Evolutionary conservation across 495 filamentous ascomycete genomes (phyloP), one percentile per base, ranked within the genome.

Genomic region (Rhizodiscina lignyota): DNA sequence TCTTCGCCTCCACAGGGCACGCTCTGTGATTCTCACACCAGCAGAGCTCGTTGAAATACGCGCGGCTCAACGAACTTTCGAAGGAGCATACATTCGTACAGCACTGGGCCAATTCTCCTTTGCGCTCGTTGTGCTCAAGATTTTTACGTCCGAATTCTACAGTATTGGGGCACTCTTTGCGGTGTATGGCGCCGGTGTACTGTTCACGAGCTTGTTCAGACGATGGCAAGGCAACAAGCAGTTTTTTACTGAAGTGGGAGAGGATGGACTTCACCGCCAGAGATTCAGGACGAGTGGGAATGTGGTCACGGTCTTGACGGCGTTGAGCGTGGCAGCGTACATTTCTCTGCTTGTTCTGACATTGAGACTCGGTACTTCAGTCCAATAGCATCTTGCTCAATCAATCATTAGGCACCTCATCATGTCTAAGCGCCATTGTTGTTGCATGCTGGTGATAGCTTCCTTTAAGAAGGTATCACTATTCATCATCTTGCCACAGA

Each of bases 61-160:
- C 38, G 87, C 87, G 0, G 79, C 86, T 3, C 89, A 97, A 55
- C 70, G 89, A 13, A 97, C 89, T 12, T 97, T 96, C 45, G 89
- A 96, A 62, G 89, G 89, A 1, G 91, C 89, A 21, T 97, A 97
- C 59, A 73, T 93, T 41, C 83, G 89, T 34, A 97, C 89, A 0
- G 83, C 87, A 0, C 74, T 96, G 21, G 78, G 77, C 2, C 86
- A 94, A 54, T 96, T 94, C 67, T 83, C 76, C 34, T 96, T 97
- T 50, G 74, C 87, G 29, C 74, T 97, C 13, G 74, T 97, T 39
- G 79, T 97, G 5, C 72, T 97, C 34, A 91, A 87, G 60, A 92
- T 97, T 55, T 96, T 96, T 63, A 94, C 83, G 17, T 66, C 72
- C 29, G 84, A 94, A 49, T 94, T 96, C 67, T 96, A 94, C 59